Evolutionary conservation across 2,329 filamentous ascomycete genomes (phyloP).

Genomic region (Xylaria arbuscula): DNA sequence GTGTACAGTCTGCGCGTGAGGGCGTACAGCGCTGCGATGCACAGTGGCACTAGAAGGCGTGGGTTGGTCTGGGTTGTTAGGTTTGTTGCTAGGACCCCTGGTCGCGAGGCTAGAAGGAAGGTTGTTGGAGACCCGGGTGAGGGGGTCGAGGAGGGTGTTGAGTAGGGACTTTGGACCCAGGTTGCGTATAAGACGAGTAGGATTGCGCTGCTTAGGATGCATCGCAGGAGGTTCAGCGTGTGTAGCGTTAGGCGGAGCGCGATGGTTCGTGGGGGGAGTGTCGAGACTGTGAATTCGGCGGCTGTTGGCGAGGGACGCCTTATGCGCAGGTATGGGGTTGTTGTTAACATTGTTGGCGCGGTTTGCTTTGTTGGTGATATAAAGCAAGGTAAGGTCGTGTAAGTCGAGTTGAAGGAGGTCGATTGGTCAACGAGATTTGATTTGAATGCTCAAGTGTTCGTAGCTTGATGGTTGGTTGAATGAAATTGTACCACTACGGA

Average conservation of each 20-base stretch:
- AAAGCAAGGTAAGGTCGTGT: too few relatives aligned
- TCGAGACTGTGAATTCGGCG: conserved; percentile 92
- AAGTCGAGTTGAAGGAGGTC: not conserved
- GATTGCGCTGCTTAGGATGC: conserved; percentile 55
- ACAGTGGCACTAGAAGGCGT: conserved; percentile 55
- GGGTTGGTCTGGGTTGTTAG: conserved; percentile 55
- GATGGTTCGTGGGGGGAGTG: conserved; percentile 68
- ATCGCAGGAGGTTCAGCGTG: conserved; percentile 57
- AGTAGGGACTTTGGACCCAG: conserved; percentile 50
- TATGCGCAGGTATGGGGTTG: conserved; percentile 68
- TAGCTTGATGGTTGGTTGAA: not conserved
- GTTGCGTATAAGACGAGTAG: conserved; percentile 63
- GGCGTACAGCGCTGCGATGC: conserved; percentile 55
- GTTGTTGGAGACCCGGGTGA: conserved; percentile 21
- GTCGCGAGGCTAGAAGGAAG: conserved; percentile 42
- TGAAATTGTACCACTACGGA: not conserved
- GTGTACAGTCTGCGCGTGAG: conserved; percentile 61
- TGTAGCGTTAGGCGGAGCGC: conserved; percentile 59
- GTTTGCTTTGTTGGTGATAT: not conserved
- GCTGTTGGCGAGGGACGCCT: conserved; percentile 85
- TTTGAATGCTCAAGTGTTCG: not conserved
- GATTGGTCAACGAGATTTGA: not conserved
- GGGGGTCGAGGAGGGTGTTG: not conserved
- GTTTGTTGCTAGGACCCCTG: conserved; percentile 49
- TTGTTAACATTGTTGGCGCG: conserved; percentile 64